phyloP scores from a whole-genome alignment of 495 filamentous ascomycete species.

The Neurospora sp. region DNA sequence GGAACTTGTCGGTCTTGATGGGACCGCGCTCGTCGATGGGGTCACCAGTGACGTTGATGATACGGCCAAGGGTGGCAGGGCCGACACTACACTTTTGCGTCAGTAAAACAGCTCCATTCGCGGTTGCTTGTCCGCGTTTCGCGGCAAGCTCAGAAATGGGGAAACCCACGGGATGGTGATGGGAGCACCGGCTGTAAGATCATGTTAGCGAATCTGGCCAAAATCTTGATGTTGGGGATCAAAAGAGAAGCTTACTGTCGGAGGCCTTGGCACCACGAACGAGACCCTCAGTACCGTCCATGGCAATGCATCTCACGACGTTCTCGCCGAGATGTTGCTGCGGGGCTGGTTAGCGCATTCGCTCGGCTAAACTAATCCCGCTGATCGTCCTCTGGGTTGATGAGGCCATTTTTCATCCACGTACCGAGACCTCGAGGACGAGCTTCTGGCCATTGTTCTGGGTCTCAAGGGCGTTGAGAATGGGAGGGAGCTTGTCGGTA shows the following conservation, averaged over 20 bases:
- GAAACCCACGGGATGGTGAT: slow-evolving; percentile 71
- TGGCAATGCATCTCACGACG: slow-evolving; percentile 99
- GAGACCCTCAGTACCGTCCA: slow-evolving; percentile 99
- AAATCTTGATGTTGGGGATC: not conserved
- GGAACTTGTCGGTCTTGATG: slow-evolving; percentile 78
- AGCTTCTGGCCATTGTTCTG: slow-evolving; percentile 89
- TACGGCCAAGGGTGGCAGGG: slow-evolving; percentile 88
- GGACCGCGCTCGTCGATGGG: slow-evolving; percentile 99
- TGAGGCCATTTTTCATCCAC: slow-evolving; percentile 26
- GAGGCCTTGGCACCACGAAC: slow-evolving; percentile 72
- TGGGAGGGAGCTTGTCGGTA: slow-evolving; percentile 83
- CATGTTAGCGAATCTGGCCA: slow-evolving; percentile 7
- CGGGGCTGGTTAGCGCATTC: slow-evolving; percentile 29
- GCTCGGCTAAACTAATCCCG: slow-evolving; percentile 3
- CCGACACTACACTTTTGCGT: slow-evolving; percentile 48
- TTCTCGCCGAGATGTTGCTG: slow-evolving; percentile 99
- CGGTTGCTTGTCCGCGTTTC: not conserved
- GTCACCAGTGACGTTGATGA: slow-evolving; percentile 99
- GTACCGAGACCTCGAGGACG: slow-evolving; percentile 91
- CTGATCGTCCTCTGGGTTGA: not conserved
- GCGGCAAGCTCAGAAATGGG: not conserved
- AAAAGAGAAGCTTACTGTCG: slow-evolving; percentile 45
- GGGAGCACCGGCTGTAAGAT: slow-evolving; percentile 55
- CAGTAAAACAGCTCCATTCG: not conserved
- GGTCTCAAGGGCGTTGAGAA: slow-evolving; percentile 93